Percentiles rank a stretch among this genome's conserved stretches.
Conservation (phyloP, 2,329 filamentous ascomycete genomes). For the Elsinoe perseae region DNA sequence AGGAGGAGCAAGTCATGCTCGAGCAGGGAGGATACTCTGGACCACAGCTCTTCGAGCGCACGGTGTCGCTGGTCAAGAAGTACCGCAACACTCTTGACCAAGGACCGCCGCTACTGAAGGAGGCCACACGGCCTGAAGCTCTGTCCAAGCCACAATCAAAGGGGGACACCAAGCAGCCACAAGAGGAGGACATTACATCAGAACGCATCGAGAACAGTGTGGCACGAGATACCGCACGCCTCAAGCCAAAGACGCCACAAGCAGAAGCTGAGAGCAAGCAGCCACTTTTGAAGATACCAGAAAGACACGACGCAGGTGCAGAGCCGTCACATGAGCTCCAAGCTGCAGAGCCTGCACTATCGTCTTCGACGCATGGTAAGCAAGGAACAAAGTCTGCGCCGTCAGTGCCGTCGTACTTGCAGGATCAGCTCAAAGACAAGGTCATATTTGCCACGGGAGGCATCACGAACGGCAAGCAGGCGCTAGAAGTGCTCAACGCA, state of each 20-base stretch:
- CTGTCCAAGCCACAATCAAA: not conserved
- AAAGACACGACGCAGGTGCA: conserved; percentile 23
- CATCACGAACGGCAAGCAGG: conserved; percentile 81
- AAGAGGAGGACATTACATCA: conserved; percentile 3
- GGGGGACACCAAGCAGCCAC: not conserved
- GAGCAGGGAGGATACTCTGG: conserved; percentile 88
- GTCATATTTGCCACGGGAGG: conserved; percentile 91
- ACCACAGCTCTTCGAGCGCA: conserved; percentile 77
- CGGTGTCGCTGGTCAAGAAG: conserved; percentile 65
- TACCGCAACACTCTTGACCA: conserved; percentile 55
- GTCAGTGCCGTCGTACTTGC: conserved; percentile 13
- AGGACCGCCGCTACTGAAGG: conserved; percentile 29
- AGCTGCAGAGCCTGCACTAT: conserved; percentile 15
- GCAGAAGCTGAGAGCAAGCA: conserved; percentile 27
- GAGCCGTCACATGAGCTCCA: conserved; percentile 15
- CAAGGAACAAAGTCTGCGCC: conserved; percentile 16
- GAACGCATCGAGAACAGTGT: conserved; percentile 22
- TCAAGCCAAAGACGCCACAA: conserved; percentile 27
- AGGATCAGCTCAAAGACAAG: conserved; percentile 48
- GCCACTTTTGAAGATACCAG: conserved; percentile 27
- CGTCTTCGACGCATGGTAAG: conserved; percentile 11
- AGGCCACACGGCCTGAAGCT: not conserved
- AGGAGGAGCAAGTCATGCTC: conserved; percentile 60
- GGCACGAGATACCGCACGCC: conserved; percentile 25
- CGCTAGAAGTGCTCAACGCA: conserved; percentile 71